Evolutionary conservation across 2,329 filamentous ascomycete genomes (phyloP).

Genomic region (Cordyceps pruinosa): DNA sequence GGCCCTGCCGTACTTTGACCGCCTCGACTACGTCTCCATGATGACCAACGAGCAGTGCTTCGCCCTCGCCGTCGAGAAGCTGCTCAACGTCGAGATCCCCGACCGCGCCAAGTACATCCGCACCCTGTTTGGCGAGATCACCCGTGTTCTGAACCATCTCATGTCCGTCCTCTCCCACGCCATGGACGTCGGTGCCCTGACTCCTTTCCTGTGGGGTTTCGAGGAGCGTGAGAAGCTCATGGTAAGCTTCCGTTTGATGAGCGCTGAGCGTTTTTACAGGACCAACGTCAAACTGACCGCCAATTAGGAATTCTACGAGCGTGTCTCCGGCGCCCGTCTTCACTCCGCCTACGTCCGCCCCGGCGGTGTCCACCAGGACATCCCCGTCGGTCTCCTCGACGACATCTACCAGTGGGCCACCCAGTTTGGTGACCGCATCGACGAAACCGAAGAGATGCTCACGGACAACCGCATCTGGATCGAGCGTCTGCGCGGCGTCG

Average conservation of each 20-base stretch:
- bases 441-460: conserved; percentile 96
- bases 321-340: conserved; percentile 94
- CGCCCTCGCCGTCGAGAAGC: conserved; percentile 91
- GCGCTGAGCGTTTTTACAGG: neutral
- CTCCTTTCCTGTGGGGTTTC: conserved; percentile 98
- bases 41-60: conserved; percentile 99
- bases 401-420: conserved; percentile 99
- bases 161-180: conserved; percentile 97
- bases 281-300: neutral
- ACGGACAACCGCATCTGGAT: conserved; percentile 99
- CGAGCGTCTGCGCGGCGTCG: conserved; percentile 81
- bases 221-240: conserved; percentile 99
- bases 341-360: conserved; percentile 96
- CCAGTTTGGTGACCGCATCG: conserved; percentile 95
- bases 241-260: conserved; percentile 52
- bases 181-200: conserved; percentile 97
- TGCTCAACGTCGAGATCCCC: conserved; percentile 93
- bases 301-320: conserved; percentile 96
- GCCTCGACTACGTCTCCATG: conserved; percentile 98
- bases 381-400: conserved; percentile 87
- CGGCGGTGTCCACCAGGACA: conserved; percentile 91
- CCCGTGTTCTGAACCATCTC: conserved; percentile 88
- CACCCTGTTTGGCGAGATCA: conserved; percentile 92
- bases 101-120: conserved; percentile 95
- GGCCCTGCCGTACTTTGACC: conserved; percentile 96